These are phyloP conservation scores for Coprinopsis marcescibilis DNA, from an alignment of 768 basidiomycete species.

Conservation along the genomic window DNA sequence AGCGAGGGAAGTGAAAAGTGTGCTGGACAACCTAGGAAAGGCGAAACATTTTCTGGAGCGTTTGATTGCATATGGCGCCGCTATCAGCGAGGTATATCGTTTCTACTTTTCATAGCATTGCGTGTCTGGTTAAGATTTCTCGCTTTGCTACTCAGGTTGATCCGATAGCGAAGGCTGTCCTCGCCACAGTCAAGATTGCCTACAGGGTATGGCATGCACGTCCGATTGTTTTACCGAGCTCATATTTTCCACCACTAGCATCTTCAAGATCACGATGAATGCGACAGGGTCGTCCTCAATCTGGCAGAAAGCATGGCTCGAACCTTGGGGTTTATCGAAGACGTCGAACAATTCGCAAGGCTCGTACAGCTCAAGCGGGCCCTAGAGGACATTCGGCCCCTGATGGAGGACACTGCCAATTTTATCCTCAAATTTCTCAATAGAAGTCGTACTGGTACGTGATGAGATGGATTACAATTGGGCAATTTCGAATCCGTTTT, in stretches of 20 bases:
- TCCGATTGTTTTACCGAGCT: not conserved
- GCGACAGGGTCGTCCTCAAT: conserved; percentile 11
- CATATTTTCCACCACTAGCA: conserved; percentile 8
- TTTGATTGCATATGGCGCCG: conserved; percentile 11
- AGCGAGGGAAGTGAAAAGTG: conserved; percentile 11
- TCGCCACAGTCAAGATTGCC: conserved; percentile 18
- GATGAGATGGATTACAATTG: not conserved
- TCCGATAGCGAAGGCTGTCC: conserved; percentile 17
- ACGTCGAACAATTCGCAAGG: conserved; percentile 20
- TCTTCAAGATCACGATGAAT: conserved; percentile 14
- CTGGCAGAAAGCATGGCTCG: conserved; percentile 19
- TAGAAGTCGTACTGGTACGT: conserved; percentile 11
- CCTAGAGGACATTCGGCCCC: conserved; percentile 17
- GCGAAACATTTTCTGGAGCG: conserved; percentile 14
- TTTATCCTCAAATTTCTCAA: conserved; percentile 16
- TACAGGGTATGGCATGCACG: conserved; percentile 9
- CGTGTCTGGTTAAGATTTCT: not conserved
- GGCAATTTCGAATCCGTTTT: not conserved
- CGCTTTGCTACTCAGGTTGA: conserved; percentile 7
- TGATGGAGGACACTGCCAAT: conserved; percentile 20
- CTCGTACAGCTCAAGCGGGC: conserved; percentile 16
- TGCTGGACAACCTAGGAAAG: conserved; percentile 14
- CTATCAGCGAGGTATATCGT: conserved; percentile 14
- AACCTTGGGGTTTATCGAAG: conserved; percentile 18
- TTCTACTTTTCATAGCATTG: not conserved